These are phyloP conservation scores for Heritiera fomes DNA, from an alignment of 345 rosid genomes.

Conservation along the genomic window DNA sequence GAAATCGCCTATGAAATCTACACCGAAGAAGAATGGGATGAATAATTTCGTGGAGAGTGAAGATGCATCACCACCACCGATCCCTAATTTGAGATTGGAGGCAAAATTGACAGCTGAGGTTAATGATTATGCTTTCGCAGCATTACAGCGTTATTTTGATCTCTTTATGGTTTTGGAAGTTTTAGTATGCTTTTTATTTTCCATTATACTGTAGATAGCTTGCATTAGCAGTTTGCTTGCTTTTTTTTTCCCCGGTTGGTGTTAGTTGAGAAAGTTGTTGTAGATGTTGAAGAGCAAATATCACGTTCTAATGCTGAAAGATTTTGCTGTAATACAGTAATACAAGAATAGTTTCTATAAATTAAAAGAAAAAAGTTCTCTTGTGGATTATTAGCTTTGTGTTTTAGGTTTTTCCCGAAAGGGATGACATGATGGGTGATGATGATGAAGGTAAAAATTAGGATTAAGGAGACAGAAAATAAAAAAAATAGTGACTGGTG, in stretches of 20 bases:
- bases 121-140: constrained; percentile 22
- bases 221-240: neutral
- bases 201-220: neutral
- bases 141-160: neutral
- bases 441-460: neutral
- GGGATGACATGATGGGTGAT: neutral
- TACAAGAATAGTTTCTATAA: neutral
- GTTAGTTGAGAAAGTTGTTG: neutral
- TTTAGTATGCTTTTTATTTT: neutral
- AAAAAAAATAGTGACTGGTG: neutral
- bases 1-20: constrained; percentile 48
- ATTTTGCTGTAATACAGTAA: neutral
- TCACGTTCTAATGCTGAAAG: constrained; percentile 2
- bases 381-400: neutral
- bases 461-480: neutral
- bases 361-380: neutral
- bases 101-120: constrained; percentile 85
- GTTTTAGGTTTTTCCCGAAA: neutral
- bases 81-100: constrained; percentile 74
- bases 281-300: neutral
- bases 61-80: constrained; percentile 32
- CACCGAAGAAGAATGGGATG: constrained; percentile 56
- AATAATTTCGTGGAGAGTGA: constrained; percentile 26
- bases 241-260: neutral
- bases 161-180: neutral